These are phyloP conservation scores for Septoria petroselini DNA, from an alignment of 2,329 filamentous ascomycete species.

Conservation along the genomic window DNA sequence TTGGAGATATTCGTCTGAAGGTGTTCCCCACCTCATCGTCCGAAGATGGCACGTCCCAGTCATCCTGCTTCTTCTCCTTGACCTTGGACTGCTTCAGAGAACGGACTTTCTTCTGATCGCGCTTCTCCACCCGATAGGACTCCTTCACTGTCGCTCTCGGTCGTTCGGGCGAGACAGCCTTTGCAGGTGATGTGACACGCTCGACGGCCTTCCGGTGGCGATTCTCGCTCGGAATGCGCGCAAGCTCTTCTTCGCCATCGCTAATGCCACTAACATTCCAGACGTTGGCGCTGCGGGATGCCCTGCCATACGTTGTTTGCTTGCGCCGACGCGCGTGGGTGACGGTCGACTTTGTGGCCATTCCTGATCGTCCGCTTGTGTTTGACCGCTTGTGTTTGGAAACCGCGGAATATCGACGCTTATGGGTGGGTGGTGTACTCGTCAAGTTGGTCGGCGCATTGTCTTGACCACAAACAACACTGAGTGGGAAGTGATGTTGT, in stretches of 20 bases:
- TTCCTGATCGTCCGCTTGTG: slow-evolving; percentile 1
- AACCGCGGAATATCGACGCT: no score
- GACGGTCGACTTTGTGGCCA: slow-evolving; percentile 20
- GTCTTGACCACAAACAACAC: no score
- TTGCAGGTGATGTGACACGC: slow-evolving; percentile 5
- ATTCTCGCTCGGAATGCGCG: background rate
- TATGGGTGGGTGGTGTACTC: no score
- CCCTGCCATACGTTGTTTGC: slow-evolving; percentile 29
- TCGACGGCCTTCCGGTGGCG: slow-evolving; percentile 4
- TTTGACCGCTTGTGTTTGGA: no score
- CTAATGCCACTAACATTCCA: slow-evolving; percentile 22
- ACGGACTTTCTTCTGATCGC: slow-evolving; percentile 8
- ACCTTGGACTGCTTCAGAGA: slow-evolving; percentile 16
- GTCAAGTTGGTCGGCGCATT: no score
- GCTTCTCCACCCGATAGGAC: slow-evolving; percentile 19
- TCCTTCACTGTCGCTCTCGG: slow-evolving; percentile 14
- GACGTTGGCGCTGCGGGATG: slow-evolving; percentile 21
- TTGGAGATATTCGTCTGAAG: slow-evolving; percentile 22
- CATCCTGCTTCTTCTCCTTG: slow-evolving; percentile 27
- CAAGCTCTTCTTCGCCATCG: slow-evolving; percentile 25
- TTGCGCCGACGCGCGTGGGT: slow-evolving; percentile 26
- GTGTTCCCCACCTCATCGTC: slow-evolving; percentile 34
- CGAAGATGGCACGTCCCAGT: slow-evolving; percentile 45
- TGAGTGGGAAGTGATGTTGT: no score
- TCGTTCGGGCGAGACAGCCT: background rate